Conservation (phyloP, 1,139 yeast genomes). For the Debaryomyces robertsiae region DNA sequence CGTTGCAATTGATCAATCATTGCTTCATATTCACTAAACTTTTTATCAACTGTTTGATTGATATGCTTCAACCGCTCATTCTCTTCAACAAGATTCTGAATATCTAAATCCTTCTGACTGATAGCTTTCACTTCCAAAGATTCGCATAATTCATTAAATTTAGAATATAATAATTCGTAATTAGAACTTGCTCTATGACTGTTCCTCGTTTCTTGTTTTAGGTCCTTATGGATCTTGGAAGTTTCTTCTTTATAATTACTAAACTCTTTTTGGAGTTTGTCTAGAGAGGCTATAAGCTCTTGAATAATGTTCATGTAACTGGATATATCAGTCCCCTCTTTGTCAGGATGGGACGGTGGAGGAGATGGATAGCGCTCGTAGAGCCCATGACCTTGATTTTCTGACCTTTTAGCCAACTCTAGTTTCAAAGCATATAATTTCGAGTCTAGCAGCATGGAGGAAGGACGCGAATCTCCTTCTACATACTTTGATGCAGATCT, state of each 20-base stretch:
- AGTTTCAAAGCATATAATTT: conserved; percentile 29
- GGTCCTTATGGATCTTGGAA: conserved; percentile 24
- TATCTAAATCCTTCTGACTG: conserved; percentile 14
- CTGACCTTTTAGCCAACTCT: conserved; percentile 23
- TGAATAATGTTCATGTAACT: conserved; percentile 23
- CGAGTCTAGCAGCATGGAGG: conserved; percentile 22
- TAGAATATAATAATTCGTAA: conserved; percentile 21
- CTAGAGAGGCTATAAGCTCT: conserved; percentile 21
- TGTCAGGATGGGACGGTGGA: conserved; percentile 18
- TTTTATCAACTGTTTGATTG: conserved; percentile 24
- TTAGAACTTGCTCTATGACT: conserved; percentile 24
- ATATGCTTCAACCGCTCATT: conserved; percentile 21
- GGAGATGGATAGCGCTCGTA: conserved; percentile 18
- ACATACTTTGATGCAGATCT: conserved; percentile 24
- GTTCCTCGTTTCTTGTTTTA: conserved; percentile 26
- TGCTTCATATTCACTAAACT: conserved; percentile 34
- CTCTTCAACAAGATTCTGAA: conserved; percentile 22
- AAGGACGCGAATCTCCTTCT: conserved; percentile 14
- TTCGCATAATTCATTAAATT: conserved; percentile 23
- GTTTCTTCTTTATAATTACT: conserved; percentile 25
- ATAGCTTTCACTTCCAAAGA: conserved; percentile 16
- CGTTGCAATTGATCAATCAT: conserved; percentile 35
- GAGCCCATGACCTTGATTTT: conserved; percentile 1
- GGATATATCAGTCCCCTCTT: conserved; percentile 18
- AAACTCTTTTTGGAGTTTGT: conserved; percentile 27